Evolutionary conservation across 768 basidiomycete genomes (phyloP).

Genomic region (Agrocybe praecox): DNA sequence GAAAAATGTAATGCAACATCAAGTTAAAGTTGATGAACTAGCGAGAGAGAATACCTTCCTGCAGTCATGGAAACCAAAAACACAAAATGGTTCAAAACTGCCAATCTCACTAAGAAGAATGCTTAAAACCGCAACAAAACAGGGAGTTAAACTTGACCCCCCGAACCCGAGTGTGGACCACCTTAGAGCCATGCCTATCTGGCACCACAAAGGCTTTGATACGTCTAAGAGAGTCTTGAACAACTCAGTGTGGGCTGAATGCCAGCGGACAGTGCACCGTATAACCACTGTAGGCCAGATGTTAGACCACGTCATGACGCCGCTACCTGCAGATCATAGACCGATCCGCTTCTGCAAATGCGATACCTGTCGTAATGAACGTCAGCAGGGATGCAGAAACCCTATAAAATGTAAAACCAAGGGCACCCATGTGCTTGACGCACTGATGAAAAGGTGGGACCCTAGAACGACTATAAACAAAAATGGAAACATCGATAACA

Average conservation of each 20-base stretch:
- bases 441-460: no score
- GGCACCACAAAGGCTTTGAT: slow-evolving; percentile 27
- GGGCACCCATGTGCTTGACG: no score
- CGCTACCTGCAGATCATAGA: not conserved
- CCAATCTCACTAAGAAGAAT: slow-evolving; percentile 17
- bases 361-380: slow-evolving; percentile 10
- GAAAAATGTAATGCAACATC: not conserved
- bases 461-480: no score
- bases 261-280: slow-evolving; percentile 15
- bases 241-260: slow-evolving; percentile 6
- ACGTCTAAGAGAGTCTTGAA: not conserved
- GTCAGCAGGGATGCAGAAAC: no score
- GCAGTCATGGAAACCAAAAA: slow-evolving; percentile 25
- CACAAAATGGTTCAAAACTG: not conserved
- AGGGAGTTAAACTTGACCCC: slow-evolving; percentile 15
- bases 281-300: slow-evolving; percentile 15
- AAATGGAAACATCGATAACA: no score
- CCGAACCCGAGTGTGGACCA: slow-evolving; percentile 7
- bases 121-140: slow-evolving; percentile 21
- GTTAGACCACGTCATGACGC: not conserved
- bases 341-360: slow-evolving; percentile 3
- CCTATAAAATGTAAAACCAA: no score
- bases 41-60: slow-evolving; percentile 21
- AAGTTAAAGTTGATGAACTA: slow-evolving; percentile 1
- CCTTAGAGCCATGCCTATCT: slow-evolving; percentile 26